Evolutionary conservation across 2,329 filamentous ascomycete species (phyloP).

Genomic region (Cladosporium sp.): DNA sequence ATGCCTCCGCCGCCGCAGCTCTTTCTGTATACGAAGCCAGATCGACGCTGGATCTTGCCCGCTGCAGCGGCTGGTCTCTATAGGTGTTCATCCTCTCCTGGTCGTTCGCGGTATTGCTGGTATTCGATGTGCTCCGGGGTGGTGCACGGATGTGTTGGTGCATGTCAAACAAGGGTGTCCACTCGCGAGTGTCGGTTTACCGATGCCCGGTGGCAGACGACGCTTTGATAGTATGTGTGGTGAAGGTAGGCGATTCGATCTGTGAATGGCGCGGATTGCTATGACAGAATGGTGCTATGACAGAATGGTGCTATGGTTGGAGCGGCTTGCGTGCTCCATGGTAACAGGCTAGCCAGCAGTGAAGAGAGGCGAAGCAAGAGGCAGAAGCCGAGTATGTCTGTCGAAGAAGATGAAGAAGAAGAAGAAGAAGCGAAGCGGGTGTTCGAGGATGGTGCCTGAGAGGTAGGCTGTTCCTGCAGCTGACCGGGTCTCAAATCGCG

Average conservation of each 20-base stretch:
- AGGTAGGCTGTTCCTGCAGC: slow-evolving; percentile 15
- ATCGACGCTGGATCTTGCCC: slow-evolving; percentile 56
- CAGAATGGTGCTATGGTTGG: slow-evolving; percentile 17
- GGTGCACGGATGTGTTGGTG: slow-evolving; percentile 84
- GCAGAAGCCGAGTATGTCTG: neutral
- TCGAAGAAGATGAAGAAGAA: too few species aligned
- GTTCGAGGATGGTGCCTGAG: slow-evolving; percentile 1
- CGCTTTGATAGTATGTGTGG: neutral
- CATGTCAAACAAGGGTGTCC: slow-evolving; percentile 54
- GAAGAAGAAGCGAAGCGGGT: neutral
- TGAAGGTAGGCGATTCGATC: slow-evolving; percentile 4
- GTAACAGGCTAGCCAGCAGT: slow-evolving; percentile 4
- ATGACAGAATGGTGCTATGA: slow-evolving; percentile 19
- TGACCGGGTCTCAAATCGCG: slow-evolving; percentile 17
- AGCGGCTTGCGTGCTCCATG: slow-evolving; percentile 20
- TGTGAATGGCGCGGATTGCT: slow-evolving; percentile 3
- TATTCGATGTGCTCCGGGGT: slow-evolving; percentile 71
- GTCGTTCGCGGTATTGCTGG: slow-evolving; percentile 70
- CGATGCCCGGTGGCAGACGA: neutral
- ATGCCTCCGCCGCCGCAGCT: slow-evolving; percentile 52
- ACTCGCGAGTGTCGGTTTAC: neutral
- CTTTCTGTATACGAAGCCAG: slow-evolving; percentile 51
- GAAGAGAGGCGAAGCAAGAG: neutral
- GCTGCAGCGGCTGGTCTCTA: slow-evolving; percentile 60
- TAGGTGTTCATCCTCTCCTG: slow-evolving; percentile 69